Evolutionary conservation across 108 stramenopile species (phyloP).

Genomic region (Cyclotella cryptica): DNA sequence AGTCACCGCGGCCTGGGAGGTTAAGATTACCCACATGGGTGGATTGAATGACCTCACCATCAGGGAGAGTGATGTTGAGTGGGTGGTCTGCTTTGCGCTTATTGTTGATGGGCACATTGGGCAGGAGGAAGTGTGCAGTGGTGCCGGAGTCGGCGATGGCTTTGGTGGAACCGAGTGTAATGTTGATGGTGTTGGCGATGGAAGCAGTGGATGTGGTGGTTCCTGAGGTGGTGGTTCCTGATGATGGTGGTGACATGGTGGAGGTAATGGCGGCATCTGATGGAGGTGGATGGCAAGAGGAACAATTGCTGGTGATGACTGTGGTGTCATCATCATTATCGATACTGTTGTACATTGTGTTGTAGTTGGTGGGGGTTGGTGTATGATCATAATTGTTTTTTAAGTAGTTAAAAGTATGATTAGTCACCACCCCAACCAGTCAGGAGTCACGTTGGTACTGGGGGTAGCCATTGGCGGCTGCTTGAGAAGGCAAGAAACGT

Average conservation of each 20-base stretch:
- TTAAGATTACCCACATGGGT: constrained; percentile 33
- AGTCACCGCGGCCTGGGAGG: constrained; percentile 5
- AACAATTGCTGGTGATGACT: neutral
- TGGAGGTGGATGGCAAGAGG: too few species aligned
- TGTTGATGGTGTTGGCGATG: neutral
- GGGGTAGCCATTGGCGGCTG: neutral
- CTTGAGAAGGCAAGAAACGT: neutral
- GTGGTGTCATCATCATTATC: neutral
- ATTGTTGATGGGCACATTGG: constrained; percentile 2
- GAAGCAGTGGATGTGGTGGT: too few species aligned
- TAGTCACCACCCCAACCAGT: neutral
- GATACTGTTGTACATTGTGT: neutral
- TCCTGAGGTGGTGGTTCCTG: too few species aligned
- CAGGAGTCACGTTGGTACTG: constrained; percentile 1
- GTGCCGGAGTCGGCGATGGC: constrained; percentile 28
- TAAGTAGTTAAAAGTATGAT: neutral
- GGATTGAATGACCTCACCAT: constrained; percentile 25
- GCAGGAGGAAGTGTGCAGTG: constrained; percentile 13
- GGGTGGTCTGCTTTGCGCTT: constrained; percentile 2
- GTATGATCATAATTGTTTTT: neutral
- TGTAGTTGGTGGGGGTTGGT: neutral
- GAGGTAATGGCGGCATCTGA: too few species aligned
- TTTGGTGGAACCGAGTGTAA: neutral
- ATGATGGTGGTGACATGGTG: too few species aligned
- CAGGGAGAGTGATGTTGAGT: constrained; percentile 18